These are phyloP conservation scores for Thymus quinquecostatus DNA, from an alignment of 257 asterid species.

Conservation along the genomic window DNA sequence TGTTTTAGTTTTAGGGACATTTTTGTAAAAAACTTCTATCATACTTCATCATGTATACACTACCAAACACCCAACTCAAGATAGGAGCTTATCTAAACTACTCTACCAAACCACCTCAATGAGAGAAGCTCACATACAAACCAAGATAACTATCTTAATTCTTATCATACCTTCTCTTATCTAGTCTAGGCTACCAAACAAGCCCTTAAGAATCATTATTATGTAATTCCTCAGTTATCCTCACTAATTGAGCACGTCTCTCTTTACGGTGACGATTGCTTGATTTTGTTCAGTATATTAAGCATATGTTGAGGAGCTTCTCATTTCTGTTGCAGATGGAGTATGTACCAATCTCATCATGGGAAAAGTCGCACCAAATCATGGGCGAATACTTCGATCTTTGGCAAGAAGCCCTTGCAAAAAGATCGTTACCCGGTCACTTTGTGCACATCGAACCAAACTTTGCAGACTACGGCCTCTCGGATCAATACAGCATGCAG, in stretches of 20 bases:
- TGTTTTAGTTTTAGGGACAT: no score
- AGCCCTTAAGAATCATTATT: background rate
- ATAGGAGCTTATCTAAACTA: no score
- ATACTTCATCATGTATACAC: no score
- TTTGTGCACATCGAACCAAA: constrained; percentile 84
- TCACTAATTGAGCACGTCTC: no score
- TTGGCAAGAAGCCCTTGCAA: constrained; percentile 82
- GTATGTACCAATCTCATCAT: constrained; percentile 82
- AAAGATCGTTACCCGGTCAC: constrained; percentile 90
- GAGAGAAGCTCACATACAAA: no score
- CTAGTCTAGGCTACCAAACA: no score
- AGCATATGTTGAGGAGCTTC: constrained; percentile 2
- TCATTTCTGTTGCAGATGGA: constrained; percentile 73
- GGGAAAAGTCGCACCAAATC: constrained; percentile 82
- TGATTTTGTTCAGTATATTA: background rate
- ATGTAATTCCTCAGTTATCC: background rate
- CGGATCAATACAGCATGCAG: constrained; percentile 70
- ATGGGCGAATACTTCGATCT: constrained; percentile 88
- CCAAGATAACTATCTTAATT: no score
- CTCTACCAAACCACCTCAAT: no score
- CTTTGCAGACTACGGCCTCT: constrained; percentile 76
- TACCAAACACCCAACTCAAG: no score
- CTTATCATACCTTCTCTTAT: no score
- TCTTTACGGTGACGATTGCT: background rate
- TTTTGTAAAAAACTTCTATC: no score